These are phyloP conservation scores for Calocybe gangraenosa DNA, from an alignment of 768 basidiomycete genomes.

Conservation along the genomic window DNA sequence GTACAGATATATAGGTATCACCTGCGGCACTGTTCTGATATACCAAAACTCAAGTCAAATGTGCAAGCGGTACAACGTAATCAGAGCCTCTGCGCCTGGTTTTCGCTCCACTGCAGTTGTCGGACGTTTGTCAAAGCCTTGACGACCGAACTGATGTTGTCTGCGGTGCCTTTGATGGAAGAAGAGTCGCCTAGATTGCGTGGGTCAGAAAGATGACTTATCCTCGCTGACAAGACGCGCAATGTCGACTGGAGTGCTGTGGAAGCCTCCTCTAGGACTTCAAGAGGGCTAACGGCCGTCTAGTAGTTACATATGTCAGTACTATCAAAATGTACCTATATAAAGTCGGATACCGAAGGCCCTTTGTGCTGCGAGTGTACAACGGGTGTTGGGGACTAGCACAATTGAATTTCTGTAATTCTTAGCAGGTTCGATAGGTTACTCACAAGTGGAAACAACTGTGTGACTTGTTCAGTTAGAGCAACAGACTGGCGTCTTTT, in stretches of 20 bases:
- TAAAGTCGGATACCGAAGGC: not conserved
- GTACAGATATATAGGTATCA: too few relatives aligned
- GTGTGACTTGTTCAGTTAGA: too few relatives aligned
- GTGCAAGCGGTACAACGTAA: too few relatives aligned
- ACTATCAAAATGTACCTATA: too few relatives aligned
- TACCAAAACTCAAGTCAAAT: too few relatives aligned
- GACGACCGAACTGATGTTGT: constrained; percentile 62
- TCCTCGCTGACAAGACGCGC: constrained; percentile 44
- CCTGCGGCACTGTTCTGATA: too few relatives aligned
- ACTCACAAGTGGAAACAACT: too few relatives aligned
- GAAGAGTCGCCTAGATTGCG: constrained; percentile 37
- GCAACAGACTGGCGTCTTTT: too few relatives aligned
- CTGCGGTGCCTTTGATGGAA: constrained; percentile 56
- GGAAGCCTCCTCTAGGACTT: constrained; percentile 31
- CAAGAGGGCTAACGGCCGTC: too few relatives aligned
- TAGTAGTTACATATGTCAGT: too few relatives aligned
- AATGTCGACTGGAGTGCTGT: constrained; percentile 52
- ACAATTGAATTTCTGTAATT: not conserved
- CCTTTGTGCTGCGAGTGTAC: not conserved
- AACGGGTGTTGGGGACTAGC: constrained; percentile 1
- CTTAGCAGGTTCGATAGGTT: too few relatives aligned
- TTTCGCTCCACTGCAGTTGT: constrained; percentile 49
- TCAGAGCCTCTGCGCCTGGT: constrained; percentile 20
- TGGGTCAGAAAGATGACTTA: constrained; percentile 40
- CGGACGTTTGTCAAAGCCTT: constrained; percentile 59